Base-by-base conservation (phyloP, 2,329 filamentous ascomycete species). In the Aspergillus sp. region DNA sequence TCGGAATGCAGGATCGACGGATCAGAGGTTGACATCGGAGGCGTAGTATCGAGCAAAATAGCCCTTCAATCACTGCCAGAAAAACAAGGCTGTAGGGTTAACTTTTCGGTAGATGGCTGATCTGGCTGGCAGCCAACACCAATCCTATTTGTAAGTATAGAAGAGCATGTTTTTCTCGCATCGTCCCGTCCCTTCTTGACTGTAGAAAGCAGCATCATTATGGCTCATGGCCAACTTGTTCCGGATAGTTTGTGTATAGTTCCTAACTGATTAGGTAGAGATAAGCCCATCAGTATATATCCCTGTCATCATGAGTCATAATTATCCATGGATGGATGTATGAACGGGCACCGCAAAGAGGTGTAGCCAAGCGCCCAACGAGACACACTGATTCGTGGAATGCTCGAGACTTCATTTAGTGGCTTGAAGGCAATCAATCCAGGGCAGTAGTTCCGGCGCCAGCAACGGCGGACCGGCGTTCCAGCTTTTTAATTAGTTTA, bases 1-100 rank as follows among this genome's bases (percentile, higher is more conserved):
- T 69, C 67, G 6, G 63, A 62, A 17, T 23, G n/a, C 15, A 49
- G 38, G 43, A 51, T 58, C n/a, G 55, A 30, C n/a, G 28, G n/a
- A 39, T 50, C 28, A 23, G 19, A 23, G 21, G 17, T 19, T 39
- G 56, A 41, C 28, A 45, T 52, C 15, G 38, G 28, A 28, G 47
- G 25, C 25, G 30, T 45, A n/a, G 28, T 9, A 17, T 25, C 45
- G 5, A 9, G 52, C 36, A n/a, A 13, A 43, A 15, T 15, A 30
- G 8, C 25, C 25, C 15, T 30, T 25, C 23, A 28, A 30, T 36
- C 32, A 36, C 32, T 36, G 32, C 32, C 32, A 15, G 25, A 23
- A 39, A 55, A 43, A 30, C 36, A 13, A 17, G 19, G 19, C 28
- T 8, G 9, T n/a, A 19, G 17, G 21, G 19, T 45, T 28, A 19